A percentile compares a stretch with the other conserved stretches of the same genome.
These are phyloP conservation scores for Danielozyma ontarioensis DNA, from an alignment of 805 yeast species.

Conservation along the genomic window DNA sequence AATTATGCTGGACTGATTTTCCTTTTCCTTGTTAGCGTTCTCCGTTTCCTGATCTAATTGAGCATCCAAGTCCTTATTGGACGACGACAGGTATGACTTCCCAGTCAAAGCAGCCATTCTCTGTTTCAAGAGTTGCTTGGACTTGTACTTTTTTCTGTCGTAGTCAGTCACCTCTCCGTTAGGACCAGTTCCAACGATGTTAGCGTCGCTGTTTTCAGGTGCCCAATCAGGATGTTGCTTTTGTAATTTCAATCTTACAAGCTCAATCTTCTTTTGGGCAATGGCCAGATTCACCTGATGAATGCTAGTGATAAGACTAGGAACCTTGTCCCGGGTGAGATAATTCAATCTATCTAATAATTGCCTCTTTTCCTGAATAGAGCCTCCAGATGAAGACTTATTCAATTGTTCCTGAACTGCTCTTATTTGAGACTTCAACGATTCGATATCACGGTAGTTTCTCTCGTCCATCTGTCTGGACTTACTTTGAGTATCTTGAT, in stretches of 20 bases:
- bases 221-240: conserved; percentile 64
- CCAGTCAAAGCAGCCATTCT: conserved; percentile 95
- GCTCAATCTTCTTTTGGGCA: conserved; percentile 57
- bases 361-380: conserved; percentile 43
- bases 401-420: conserved; percentile 36
- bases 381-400: conserved; percentile 18
- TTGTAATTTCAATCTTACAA: conserved; percentile 50
- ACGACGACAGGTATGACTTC: conserved; percentile 37
- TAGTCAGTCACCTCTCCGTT: conserved; percentile 81
- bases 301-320: conserved; percentile 62
- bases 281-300: conserved; percentile 63
- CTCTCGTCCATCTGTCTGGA: conserved; percentile 32
- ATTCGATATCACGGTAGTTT: conserved; percentile 54
- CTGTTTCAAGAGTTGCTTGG: conserved; percentile 72
- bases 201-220: conserved; percentile 28
- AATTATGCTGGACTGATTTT: conserved; percentile 54
- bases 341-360: conserved; percentile 52
- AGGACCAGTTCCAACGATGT: conserved; percentile 75
- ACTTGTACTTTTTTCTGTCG: conserved; percentile 75
- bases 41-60: conserved; percentile 49
- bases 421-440: conserved; percentile 56
- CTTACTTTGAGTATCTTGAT: conserved; percentile 34
- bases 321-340: conserved; percentile 64
- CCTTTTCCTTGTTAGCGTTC: conserved; percentile 48
- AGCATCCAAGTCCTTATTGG: conserved; percentile 50